Evolutionary conservation across 352 stramenopile genomes (phyloP).

Genomic region (Hyaloperonospora brassicae): DNA sequence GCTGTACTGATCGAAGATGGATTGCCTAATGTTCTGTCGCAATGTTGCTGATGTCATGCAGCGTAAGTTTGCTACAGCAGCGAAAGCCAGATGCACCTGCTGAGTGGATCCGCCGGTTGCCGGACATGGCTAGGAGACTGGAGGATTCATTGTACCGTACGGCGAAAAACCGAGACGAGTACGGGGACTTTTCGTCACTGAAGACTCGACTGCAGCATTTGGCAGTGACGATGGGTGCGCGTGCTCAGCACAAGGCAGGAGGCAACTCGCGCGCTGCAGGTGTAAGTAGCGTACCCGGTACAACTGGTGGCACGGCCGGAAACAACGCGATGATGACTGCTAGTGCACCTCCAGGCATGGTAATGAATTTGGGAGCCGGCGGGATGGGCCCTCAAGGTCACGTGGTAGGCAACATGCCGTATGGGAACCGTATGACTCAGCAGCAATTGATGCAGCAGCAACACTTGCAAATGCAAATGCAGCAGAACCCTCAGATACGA

Average conservation of each 20-base stretch:
- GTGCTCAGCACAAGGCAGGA: constrained; percentile 66
- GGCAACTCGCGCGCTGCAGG: constrained; percentile 39
- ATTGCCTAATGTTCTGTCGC: constrained; percentile 4
- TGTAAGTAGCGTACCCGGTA: constrained; percentile 26
- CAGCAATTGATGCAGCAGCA: constrained; percentile 72
- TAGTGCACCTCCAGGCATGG: constrained; percentile 36
- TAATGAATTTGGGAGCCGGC: constrained; percentile 38
- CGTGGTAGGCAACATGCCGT: constrained; percentile 63
- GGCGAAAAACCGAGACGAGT: constrained; percentile 90
- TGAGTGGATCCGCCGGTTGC: constrained; percentile 96
- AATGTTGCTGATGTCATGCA: constrained; percentile 15
- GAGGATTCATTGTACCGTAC: constrained; percentile 96
- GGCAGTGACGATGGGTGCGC: constrained; percentile 85
- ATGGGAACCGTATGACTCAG: constrained; percentile 71
- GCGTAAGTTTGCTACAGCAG: constrained; percentile 93
- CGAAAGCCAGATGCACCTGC: constrained; percentile 93
- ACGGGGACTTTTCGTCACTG: constrained; percentile 93
- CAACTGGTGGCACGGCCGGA: constrained; percentile 14
- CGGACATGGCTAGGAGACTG: constrained; percentile 96
- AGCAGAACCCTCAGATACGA: constrained; percentile 69
- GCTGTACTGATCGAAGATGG: background rate
- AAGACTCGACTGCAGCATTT: constrained; percentile 96
- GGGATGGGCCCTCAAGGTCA: constrained; percentile 54
- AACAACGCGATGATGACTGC: constrained; percentile 45
- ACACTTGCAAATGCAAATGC: constrained; percentile 76